These are phyloP conservation scores for Piper longum DNA, from an alignment of 164 flowering plant genomes.

Conservation along the genomic window DNA sequence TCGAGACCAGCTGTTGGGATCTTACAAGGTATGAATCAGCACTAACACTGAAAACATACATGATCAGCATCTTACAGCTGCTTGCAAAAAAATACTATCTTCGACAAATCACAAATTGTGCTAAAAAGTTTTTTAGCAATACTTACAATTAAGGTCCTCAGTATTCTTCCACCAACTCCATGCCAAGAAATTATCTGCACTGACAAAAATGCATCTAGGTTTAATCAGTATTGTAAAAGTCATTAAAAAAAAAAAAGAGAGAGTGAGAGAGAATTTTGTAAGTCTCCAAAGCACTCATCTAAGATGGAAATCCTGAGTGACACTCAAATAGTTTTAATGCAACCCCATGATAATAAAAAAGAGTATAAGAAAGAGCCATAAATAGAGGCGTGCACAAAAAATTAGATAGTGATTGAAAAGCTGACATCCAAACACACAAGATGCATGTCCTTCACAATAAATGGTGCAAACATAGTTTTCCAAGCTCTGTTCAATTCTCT, in stretches of 20 bases:
- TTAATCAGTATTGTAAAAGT: background rate
- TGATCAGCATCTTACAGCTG: background rate
- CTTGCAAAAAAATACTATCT: background rate
- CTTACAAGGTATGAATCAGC: constrained; percentile 52
- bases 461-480: background rate
- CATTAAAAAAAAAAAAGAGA: too few relatives aligned
- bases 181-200: background rate
- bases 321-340: background rate
- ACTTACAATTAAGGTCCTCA: too few relatives aligned
- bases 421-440: background rate
- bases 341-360: background rate
- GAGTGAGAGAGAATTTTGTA: background rate
- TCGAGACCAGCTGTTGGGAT: constrained; percentile 88
- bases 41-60: background rate
- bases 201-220: background rate
- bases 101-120: too few relatives aligned
- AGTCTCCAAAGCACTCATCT: background rate
- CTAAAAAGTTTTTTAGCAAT: too few relatives aligned
- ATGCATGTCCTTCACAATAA: background rate
- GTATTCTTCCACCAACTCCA: too few relatives aligned
- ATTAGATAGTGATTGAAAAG: background rate
- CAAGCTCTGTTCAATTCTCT: background rate
- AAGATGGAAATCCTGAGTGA: background rate
- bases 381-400: background rate
- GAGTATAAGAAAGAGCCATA: background rate